These are phyloP conservation scores for Stagonosporopsis rhizophila DNA, from an alignment of 2,329 filamentous ascomycete species.

Conservation along the genomic window DNA sequence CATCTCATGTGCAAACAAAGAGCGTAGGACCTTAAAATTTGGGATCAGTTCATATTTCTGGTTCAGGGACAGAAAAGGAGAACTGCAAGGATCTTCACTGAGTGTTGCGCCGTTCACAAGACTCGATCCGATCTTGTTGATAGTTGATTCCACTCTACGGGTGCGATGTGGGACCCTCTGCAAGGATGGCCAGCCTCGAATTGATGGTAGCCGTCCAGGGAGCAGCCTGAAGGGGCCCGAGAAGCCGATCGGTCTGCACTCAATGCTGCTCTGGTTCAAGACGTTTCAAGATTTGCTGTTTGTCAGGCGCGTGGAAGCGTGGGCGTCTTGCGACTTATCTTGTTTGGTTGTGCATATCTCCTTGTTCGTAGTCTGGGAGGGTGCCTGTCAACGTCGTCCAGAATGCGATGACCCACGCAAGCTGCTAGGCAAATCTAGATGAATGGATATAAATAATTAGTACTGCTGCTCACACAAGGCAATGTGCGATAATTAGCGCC, in stretches of 20 bases:
- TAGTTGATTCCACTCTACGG: slow-evolving; percentile 1
- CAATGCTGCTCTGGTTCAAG: not conserved
- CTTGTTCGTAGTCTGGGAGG: not conserved
- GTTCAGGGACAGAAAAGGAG: not conserved
- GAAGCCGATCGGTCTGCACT: not conserved
- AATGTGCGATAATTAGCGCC: not conserved
- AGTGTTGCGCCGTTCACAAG: slow-evolving; percentile 2
- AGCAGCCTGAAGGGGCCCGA: not conserved
- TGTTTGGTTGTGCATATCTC: not conserved
- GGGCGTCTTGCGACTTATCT: not conserved
- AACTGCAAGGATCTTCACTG: not conserved
- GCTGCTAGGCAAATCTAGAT: not conserved
- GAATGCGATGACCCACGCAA: not conserved
- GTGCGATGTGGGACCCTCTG: slow-evolving; percentile 13
- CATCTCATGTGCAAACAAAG: not conserved
- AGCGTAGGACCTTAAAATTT: not conserved
- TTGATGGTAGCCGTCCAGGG: not conserved
- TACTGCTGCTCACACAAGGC: slow-evolving; percentile 4
- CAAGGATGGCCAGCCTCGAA: slow-evolving; percentile 5
- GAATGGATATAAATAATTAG: not conserved
- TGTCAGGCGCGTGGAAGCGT: slow-evolving; percentile 9
- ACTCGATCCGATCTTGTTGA: not conserved
- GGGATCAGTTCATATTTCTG: not conserved
- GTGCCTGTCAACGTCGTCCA: not conserved
- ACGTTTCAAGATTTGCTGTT: not conserved